phyloP scores from a whole-genome alignment of 2,329 filamentous ascomycete species.

The Diaporthe amygdali region DNA sequence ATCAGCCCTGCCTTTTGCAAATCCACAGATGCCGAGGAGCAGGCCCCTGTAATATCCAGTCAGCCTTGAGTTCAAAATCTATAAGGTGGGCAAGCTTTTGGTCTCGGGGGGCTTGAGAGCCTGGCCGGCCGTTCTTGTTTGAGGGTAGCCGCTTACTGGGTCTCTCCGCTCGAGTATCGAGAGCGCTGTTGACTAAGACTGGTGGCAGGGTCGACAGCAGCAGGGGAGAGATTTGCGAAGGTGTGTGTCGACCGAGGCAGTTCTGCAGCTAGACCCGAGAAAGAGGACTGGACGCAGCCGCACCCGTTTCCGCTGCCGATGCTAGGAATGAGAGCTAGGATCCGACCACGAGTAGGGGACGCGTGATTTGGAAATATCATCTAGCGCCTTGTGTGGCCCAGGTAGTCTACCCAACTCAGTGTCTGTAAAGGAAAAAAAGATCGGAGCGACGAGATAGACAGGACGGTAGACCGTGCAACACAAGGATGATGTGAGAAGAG shows the following conservation, averaged over 20 bases:
- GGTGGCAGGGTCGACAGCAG: not conserved
- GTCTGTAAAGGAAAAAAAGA: not conserved
- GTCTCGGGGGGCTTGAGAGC: not conserved
- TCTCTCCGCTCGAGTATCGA: not conserved
- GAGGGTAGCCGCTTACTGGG: not conserved
- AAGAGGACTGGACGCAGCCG: constrained; percentile 9
- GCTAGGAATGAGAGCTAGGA: constrained; percentile 12
- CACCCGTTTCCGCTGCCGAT: constrained; percentile 17
- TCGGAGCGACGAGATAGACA: not conserved
- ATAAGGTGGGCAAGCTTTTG: not conserved
- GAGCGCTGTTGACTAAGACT: not conserved
- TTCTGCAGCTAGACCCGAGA: constrained; percentile 15
- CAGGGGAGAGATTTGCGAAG: not conserved
- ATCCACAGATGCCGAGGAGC: constrained; percentile 1
- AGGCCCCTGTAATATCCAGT: constrained; percentile 4
- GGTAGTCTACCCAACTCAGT: not conserved
- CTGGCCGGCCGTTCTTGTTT: not conserved
- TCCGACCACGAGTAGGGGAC: constrained; percentile 2
- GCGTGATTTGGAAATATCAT: constrained; percentile 20
- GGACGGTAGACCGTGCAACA: not conserved
- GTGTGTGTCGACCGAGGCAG: constrained; percentile 3
- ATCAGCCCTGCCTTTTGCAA: not conserved
- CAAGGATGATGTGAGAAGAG: constrained; percentile 14
- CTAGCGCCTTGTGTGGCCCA: constrained; percentile 12
- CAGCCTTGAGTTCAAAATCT: not conserved